These are phyloP conservation scores for Steccherinum ochraceum DNA, from an alignment of 768 basidiomycete genomes.

Conservation along the genomic window DNA sequence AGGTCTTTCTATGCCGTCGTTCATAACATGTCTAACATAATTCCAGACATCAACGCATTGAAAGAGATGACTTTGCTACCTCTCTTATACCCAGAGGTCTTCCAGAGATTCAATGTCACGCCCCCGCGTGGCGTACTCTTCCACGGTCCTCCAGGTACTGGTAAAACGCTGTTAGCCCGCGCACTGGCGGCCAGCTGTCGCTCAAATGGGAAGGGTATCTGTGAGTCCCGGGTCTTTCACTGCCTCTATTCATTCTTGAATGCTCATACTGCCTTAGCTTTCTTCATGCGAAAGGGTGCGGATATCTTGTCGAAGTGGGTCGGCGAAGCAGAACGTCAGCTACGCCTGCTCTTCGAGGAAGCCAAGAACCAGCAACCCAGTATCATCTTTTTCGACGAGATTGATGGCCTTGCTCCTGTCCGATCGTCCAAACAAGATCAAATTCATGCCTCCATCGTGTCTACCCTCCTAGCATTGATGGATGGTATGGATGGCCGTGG, in stretches of 20 bases:
- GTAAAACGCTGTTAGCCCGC: conserved; percentile 90
- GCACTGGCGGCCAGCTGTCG: conserved; percentile 92
- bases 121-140: conserved; percentile 96
- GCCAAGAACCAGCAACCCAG: conserved; percentile 87
- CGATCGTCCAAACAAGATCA: conserved; percentile 99
- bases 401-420: conserved; percentile 96
- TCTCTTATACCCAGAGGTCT: conserved; percentile 92
- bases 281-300: conserved; percentile 99
- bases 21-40: conserved; percentile 1
- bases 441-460: conserved; percentile 96
- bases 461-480: conserved; percentile 93
- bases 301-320: conserved; percentile 99
- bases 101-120: conserved; percentile 88
- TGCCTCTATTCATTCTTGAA: neutral
- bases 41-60: conserved; percentile 83
- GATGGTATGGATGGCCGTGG: conserved; percentile 99
- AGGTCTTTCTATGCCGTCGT: conserved; percentile 24
- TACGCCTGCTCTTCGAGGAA: conserved; percentile 93
- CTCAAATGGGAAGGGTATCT: conserved; percentile 79
- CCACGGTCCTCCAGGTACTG: conserved; percentile 98
- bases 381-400: conserved; percentile 99
- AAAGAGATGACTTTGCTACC: conserved; percentile 99
- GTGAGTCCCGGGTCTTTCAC: conserved; percentile 40
- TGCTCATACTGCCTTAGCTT: conserved; percentile 45
- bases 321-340: conserved; percentile 94